Conservation (phyloP, 2,329 filamentous ascomycete genomes). For the Cladophialophora chaetospira region DNA sequence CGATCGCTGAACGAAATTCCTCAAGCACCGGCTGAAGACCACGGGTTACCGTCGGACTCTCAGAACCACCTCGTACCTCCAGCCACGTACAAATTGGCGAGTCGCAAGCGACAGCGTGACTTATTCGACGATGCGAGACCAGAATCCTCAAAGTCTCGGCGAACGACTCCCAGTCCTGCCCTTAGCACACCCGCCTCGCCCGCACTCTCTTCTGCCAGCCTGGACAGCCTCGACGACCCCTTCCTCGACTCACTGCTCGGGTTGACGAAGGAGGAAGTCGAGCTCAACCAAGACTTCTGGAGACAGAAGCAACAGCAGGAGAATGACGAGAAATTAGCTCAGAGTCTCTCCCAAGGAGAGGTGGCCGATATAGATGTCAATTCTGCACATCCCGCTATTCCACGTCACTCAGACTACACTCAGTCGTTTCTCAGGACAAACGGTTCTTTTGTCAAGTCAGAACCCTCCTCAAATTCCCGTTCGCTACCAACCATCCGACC, state of each 20-base stretch:
- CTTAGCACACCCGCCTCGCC: constrained; percentile 21
- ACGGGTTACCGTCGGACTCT: background rate
- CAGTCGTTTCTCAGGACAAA: constrained; percentile 28
- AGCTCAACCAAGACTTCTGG: constrained; percentile 17
- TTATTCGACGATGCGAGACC: constrained; percentile 15
- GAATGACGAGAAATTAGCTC: constrained; percentile 39
- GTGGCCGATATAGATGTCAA: constrained; percentile 24
- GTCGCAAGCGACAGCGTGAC: constrained; percentile 29
- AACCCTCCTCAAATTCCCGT: background rate
- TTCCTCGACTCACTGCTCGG: constrained; percentile 20
- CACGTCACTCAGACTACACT: constrained; percentile 15
- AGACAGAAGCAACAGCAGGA: constrained; percentile 31
- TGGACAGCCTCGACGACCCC: constrained; percentile 28
- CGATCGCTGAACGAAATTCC: background rate
- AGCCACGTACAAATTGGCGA: constrained; percentile 10
- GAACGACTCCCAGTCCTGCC: constrained; percentile 26
- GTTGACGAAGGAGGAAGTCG: constrained; percentile 19
- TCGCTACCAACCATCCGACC: background rate
- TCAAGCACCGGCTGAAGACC: background rate
- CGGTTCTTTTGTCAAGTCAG: constrained; percentile 21
- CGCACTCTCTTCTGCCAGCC: constrained; percentile 14
- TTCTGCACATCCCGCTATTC: background rate
- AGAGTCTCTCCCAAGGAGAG: constrained; percentile 40
- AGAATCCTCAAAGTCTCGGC: constrained; percentile 30
- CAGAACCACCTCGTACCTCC: constrained; percentile 9